phyloP scores from a whole-genome alignment of 2,329 filamentous ascomycete species.

The Chrysoporthe puriensis region DNA sequence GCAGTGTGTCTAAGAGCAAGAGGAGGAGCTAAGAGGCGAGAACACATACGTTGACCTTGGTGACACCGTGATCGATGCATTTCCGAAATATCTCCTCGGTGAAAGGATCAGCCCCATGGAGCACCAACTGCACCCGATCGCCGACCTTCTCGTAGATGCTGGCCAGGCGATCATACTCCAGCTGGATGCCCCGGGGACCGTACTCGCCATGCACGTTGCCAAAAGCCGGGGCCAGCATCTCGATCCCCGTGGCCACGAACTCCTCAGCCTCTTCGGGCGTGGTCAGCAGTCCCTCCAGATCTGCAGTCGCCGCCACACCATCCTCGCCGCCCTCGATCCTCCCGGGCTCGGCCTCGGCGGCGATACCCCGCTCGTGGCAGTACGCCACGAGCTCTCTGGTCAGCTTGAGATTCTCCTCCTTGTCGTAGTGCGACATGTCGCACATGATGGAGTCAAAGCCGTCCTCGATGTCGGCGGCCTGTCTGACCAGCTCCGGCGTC shows the following conservation, averaged over 20 bases:
- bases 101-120: conserved; percentile 55
- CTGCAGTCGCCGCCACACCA: conserved; percentile 64
- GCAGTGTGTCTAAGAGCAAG: neutral
- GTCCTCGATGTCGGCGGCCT: conserved; percentile 56
- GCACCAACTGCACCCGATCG: conserved; percentile 49
- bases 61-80: conserved; percentile 50
- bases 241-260: conserved; percentile 72
- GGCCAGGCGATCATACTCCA: conserved; percentile 61
- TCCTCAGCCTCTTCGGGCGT: conserved; percentile 71
- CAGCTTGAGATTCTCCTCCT: conserved; percentile 65
- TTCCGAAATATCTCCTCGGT: conserved; percentile 47
- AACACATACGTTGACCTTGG: conserved; percentile 46
- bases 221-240: conserved; percentile 75
- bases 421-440: conserved; percentile 73
- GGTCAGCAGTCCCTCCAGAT: conserved; percentile 58
- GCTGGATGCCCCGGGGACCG: conserved; percentile 63
- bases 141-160: conserved; percentile 48
- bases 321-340: conserved; percentile 65
- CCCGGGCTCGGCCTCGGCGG: conserved; percentile 71
- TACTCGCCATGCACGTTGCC: conserved; percentile 79
- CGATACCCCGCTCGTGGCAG: conserved; percentile 66
- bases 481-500: conserved; percentile 63
- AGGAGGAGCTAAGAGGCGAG: neutral
- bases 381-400: conserved; percentile 66
- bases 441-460: conserved; percentile 75